These are phyloP conservation scores for Flaveria floridana DNA, from an alignment of 140 eudicot species.

Conservation along the genomic window DNA sequence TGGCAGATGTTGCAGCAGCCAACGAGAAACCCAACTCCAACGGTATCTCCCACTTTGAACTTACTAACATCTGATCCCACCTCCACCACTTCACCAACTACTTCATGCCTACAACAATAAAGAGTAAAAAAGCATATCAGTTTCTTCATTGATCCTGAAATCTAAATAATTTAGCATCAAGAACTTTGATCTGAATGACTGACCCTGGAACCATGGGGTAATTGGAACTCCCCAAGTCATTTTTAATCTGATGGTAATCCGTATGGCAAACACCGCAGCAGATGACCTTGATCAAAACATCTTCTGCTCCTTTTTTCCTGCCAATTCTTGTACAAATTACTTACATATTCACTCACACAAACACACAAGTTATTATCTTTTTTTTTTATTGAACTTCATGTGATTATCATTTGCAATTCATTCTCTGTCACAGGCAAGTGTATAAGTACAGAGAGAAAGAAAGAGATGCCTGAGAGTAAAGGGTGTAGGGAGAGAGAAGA, in stretches of 20 bases:
- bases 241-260: slow-evolving; percentile 58
- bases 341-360: no score
- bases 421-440: no score
- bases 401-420: no score
- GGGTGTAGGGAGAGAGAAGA: slow-evolving; percentile 61
- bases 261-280: slow-evolving; percentile 74
- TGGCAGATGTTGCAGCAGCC: slow-evolving; percentile 63
- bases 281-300: slow-evolving; percentile 58
- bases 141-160: no score
- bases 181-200: background rate
- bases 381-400: no score
- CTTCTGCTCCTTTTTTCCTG: slow-evolving; percentile 64
- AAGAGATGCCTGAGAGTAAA: slow-evolving; percentile 58
- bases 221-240: slow-evolving; percentile 54
- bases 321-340: background rate
- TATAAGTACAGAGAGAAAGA: background rate
- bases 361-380: no score
- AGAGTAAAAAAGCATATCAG: background rate
- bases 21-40: slow-evolving; percentile 63
- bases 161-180: no score
- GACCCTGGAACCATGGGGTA: slow-evolving; percentile 81
- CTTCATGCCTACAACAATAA: slow-evolving; percentile 53
- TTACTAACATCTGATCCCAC: slow-evolving; percentile 64
- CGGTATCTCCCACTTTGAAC: slow-evolving; percentile 56
- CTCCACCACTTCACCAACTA: slow-evolving; percentile 76